Evolutionary conservation across 768 basidiomycete genomes (phyloP), one percentile per base, ranked within the genome.

Genomic region (Sistotremastrum niveocremeum): DNA sequence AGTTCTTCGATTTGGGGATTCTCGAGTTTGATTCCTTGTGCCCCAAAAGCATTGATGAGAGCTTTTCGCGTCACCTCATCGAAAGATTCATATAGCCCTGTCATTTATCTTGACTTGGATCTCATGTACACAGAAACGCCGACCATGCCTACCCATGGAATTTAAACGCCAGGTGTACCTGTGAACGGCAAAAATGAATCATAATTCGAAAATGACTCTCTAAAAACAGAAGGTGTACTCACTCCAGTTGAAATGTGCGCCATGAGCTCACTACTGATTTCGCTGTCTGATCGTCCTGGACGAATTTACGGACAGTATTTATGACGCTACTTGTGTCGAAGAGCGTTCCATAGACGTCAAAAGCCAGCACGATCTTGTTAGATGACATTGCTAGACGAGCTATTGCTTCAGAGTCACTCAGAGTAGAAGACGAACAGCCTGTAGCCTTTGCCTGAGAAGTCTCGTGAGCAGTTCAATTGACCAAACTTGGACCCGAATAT

Each of bases 91-190:
- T 60, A 62, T 5, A 50, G 10, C 8, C 48, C 60, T 62, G 39
- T 31, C 11, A 4, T 9, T 7, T 11, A 12, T 8, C 29, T 6
- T 11, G 5, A 11, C 45, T 10, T 2, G 44, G 42, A 52, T 53
- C 4, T 44, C 49, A 37, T 42, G 34, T 4, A 4, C n/a, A 11
- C 30, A 10, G 40, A 29, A 20, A 20, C 30, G 33, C 41, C 12
- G 46, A 44, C 10, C 28, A n/a, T 29, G 45, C 47, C 8, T 20
- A 56, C 54, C 51, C 53, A 56, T 56, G 4, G 51, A 51, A 30
- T 57, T 58, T 34, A 61, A 47, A 6, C 61, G 33, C 58, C 57
- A 62, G 6, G 61, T 60, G 41, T 61, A 62, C 46, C 60, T 62
- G 42, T 32, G 20, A 35, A 45, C 31, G 20, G 20, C 20, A 41